Conservation (phyloP, 441 rosid species). For the Adansonia gregorii region DNA sequence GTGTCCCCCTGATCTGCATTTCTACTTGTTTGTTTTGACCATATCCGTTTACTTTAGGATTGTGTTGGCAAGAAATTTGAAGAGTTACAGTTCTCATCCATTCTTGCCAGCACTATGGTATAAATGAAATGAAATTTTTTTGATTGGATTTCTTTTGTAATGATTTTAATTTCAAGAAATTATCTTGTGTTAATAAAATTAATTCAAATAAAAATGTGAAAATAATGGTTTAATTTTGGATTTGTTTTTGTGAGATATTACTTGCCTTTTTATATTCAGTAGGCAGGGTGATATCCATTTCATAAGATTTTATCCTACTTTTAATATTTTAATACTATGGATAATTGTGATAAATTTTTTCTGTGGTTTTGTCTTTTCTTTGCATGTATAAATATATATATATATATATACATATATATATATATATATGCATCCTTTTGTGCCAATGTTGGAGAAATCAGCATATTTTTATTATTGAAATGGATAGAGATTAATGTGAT, state of each 20-base stretch:
- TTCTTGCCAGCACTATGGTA: neutral
- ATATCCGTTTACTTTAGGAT: neutral
- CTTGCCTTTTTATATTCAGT: neutral
- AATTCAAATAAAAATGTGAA: neutral
- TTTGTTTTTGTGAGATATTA: neutral
- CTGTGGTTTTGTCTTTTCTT: neutral
- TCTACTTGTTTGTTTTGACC: neutral
- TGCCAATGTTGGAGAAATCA: neutral
- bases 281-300: neutral
- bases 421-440: neutral
- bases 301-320: neutral
- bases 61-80: neutral
- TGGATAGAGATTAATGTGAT: neutral
- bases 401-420: too few relatives aligned
- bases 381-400: neutral
- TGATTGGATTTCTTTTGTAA: neutral
- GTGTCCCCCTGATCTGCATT: neutral
- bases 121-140: neutral
- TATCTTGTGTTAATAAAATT: neutral
- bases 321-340: neutral
- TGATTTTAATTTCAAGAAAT: neutral
- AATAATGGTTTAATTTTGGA: neutral
- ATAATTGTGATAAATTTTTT: neutral
- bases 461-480: neutral
- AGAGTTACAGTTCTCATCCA: neutral